Evolutionary conservation across 257 asterid genomes (phyloP).

Genomic region (Capsicum chinense): DNA sequence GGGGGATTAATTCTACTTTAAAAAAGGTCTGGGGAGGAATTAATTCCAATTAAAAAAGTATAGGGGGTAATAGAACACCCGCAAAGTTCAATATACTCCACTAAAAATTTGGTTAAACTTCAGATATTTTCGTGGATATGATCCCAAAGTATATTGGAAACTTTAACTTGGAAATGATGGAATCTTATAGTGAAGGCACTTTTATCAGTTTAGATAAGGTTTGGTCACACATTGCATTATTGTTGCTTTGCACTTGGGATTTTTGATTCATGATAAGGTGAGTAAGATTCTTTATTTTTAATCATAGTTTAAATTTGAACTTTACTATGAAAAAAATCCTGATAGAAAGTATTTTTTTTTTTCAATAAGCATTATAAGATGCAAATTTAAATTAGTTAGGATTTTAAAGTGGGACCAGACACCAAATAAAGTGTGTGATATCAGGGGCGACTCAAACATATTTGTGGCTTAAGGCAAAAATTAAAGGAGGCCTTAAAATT

Average conservation of each 20-base stretch:
- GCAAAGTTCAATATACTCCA: no score
- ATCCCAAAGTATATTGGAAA: not conserved
- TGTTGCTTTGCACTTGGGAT: not conserved
- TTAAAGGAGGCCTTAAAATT: no score
- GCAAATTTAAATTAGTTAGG: not conserved
- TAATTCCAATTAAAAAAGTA: no score
- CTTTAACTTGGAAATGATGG: not conserved
- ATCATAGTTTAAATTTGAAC: not conserved
- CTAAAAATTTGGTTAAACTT: no score
- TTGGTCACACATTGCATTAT: not conserved
- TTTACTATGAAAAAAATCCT: no score
- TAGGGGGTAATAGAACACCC: no score
- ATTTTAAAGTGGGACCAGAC: not conserved
- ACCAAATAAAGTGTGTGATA: not conserved
- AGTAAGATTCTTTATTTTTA: not conserved
- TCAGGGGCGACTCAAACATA: no score
- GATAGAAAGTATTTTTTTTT: not conserved
- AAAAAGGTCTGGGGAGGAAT: no score
- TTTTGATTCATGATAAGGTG: not conserved
- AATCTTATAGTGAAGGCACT: conserved; percentile 2
- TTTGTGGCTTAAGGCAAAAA: no score
- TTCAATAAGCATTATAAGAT: not conserved
- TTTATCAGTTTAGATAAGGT: not conserved
- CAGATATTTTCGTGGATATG: no score
- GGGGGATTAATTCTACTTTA: no score